Percentiles rank a stretch among this genome's conserved stretches.
phyloP scores from a whole-genome alignment of 83 land plant species.

The Thuja plicata region DNA sequence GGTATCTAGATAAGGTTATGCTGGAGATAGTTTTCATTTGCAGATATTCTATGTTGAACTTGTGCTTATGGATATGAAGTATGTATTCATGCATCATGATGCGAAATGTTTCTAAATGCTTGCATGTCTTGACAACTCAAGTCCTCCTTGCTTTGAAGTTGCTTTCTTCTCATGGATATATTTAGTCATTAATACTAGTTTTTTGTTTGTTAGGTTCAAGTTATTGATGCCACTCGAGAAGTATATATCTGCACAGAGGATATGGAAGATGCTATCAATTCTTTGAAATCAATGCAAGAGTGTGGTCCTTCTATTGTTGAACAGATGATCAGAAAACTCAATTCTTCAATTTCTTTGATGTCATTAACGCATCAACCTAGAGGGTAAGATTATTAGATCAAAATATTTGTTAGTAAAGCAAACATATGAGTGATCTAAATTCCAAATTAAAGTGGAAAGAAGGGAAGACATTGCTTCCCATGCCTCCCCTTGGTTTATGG shows the following conservation, averaged over 20 bases:
- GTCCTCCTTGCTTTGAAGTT: neutral
- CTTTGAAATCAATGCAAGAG: constrained; percentile 58
- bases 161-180: neutral
- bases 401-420: neutral
- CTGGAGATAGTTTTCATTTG: neutral
- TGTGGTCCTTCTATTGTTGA: constrained; percentile 57
- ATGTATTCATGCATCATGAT: neutral
- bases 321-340: constrained; percentile 61
- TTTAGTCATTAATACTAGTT: neutral
- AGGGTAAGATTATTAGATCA: constrained; percentile 29
- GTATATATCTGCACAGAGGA: constrained; percentile 50
- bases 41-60: neutral
- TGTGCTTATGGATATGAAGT: neutral
- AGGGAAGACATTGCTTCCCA: neutral
- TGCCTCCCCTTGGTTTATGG: neutral
- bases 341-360: constrained; percentile 42
- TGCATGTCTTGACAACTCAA: neutral
- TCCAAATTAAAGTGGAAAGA: neutral
- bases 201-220: constrained; percentile 24
- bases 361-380: constrained; percentile 38
- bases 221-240: constrained; percentile 45
- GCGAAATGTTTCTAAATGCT: neutral
- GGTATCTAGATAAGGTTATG: neutral
- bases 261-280: constrained; percentile 53
- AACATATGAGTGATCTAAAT: neutral